Base-by-base conservation (phyloP, 1,284 basidiomycete genomes). In the Cerioporus squamosus region DNA sequence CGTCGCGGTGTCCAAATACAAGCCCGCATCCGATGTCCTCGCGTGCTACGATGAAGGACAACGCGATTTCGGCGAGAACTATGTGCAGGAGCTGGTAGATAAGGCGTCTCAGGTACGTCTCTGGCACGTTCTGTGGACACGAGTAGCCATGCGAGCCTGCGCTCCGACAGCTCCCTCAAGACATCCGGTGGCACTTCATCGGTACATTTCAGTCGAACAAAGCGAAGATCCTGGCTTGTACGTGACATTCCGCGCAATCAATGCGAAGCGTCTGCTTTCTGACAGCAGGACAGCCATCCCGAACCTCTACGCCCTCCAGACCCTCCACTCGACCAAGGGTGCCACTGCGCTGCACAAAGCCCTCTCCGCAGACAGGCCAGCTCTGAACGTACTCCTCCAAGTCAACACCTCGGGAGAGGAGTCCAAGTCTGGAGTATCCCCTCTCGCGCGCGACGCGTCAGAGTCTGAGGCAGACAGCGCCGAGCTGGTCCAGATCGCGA, bases 171-270 rank as follows among this genome's bases (percentile, higher is more conserved):
- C 82, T 96, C 17, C 94, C 95, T 0, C 63, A 68, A 24, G 90
- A 93, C 64, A 94, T 97, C 67, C 81, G 89, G 62, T 99, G 97
- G 97, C 97, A 98, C 76, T 98, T 98, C 72, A 97, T 99, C 65
- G 97, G 97, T 6, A 86, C 90, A 1, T 77, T 99, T 24, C 97
- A 99, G 73, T 94, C 93, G 38, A 99, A 98, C 78, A 99, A 99
- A 75, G 88, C 91, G 45, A 99, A 97, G 75, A 77, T 82, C 18
- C 81, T 97, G n/a, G 94, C 95, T 17, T 79, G 95, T 95, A 63
- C 63, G 46, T 62, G 40, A n/a, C 57, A 44, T 55, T 42, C 51
- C 48, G 42, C 50, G 40, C 36, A 14, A 45, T 57, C 54, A 26
- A 23, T 43, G 20, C 62, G 44, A 40, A 31, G 29, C 15, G 33